phyloP scores from a whole-genome alignment of 768 basidiomycete genomes.

The Pleurotus pulmonarius region DNA sequence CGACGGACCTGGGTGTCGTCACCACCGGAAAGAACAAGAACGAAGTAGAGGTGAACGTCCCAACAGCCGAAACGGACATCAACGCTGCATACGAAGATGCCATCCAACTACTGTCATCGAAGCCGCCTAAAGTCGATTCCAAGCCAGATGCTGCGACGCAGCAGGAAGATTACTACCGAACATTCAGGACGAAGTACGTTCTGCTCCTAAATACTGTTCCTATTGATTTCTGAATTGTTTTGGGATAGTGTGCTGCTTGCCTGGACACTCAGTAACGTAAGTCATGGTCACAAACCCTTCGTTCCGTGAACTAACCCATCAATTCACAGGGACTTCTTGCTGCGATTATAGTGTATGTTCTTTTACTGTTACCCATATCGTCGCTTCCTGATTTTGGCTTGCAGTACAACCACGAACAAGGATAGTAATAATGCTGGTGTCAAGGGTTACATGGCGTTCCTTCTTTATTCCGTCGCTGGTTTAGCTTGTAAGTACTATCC shows the following conservation, averaged over 20 bases:
- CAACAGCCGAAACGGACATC: constrained; percentile 85
- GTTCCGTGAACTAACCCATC: not conserved
- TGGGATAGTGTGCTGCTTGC: constrained; percentile 61
- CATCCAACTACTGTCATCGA: constrained; percentile 71
- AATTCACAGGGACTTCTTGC: constrained; percentile 58
- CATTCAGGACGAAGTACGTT: constrained; percentile 84
- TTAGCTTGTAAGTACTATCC: constrained; percentile 67
- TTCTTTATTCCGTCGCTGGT: constrained; percentile 84
- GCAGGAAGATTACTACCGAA: constrained; percentile 86
- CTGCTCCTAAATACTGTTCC: constrained; percentile 6
- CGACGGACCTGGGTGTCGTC: constrained; percentile 83
- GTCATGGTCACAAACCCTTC: constrained; percentile 11
- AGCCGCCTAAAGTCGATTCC: constrained; percentile 68
- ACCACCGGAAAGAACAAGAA: constrained; percentile 62
- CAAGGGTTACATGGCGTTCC: constrained; percentile 84
- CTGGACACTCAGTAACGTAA: constrained; percentile 86
- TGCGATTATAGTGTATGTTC: constrained; percentile 66
- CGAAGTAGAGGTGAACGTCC: constrained; percentile 83
- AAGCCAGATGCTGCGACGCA: constrained; percentile 58
- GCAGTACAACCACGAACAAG: constrained; percentile 16
- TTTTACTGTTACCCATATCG: not conserved
- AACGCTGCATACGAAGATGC: constrained; percentile 91
- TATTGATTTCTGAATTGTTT: not conserved
- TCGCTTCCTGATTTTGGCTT: not conserved
- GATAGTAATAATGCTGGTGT: constrained; percentile 55